Percentiles rank a stretch among this genome's conserved stretches.
Evolutionary conservation across 2,329 filamentous ascomycete genomes (phyloP).

Genomic region (Penicillium palitans): DNA sequence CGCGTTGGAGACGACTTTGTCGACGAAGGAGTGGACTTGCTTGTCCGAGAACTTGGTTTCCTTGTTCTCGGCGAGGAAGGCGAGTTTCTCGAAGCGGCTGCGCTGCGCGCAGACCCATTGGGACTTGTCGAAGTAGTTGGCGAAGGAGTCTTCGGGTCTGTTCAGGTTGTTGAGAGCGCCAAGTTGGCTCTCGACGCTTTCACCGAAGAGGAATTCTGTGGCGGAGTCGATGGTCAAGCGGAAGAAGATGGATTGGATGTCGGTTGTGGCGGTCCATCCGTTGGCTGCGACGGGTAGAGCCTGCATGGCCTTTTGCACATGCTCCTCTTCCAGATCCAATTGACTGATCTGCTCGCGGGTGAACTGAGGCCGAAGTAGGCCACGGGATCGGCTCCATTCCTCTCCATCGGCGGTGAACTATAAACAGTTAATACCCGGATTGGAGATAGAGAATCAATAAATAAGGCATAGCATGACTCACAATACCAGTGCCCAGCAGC

Average conservation of each 20-base stretch:
- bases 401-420: conserved; percentile 69
- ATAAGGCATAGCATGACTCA: conserved; percentile 22
- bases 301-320: conserved; percentile 71
- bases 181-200: conserved; percentile 63
- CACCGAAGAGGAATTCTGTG: conserved; percentile 82
- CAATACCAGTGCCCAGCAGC: conserved; percentile 49
- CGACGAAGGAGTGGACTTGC: conserved; percentile 46
- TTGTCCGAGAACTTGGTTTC: conserved; percentile 37
- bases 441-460: neutral
- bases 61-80: conserved; percentile 32
- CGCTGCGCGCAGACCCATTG: conserved; percentile 34
- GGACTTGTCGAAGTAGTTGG: conserved; percentile 37
- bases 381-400: conserved; percentile 75
- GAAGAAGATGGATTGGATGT: conserved; percentile 78
- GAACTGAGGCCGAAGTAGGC: conserved; percentile 82
- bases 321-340: conserved; percentile 75
- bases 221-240: conserved; percentile 81
- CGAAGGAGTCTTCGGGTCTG: conserved; percentile 52
- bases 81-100: conserved; percentile 26
- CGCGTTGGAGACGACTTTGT: conserved; percentile 47
- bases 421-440: neutral
- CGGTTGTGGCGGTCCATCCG: conserved; percentile 54
- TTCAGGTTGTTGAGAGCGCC: conserved; percentile 43
- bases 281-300: conserved; percentile 62
- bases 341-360: conserved; percentile 81